A percentile compares a stretch with the other conserved stretches of the same genome.
Conservation (phyloP, 2,329 filamentous ascomycete species). For the Verruconis gallopava region DNA sequence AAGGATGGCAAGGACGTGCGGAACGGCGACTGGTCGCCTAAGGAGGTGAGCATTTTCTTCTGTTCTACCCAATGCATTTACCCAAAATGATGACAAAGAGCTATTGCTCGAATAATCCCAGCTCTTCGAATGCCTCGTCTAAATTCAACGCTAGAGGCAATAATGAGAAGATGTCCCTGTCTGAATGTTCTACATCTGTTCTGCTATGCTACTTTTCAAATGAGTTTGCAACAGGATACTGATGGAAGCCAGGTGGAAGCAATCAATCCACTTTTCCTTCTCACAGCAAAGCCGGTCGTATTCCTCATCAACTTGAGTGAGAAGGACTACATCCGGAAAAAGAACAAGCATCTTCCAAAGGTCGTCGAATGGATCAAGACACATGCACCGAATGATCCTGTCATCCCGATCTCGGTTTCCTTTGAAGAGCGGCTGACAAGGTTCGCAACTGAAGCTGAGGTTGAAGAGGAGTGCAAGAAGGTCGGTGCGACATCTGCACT, state of each 20-base stretch:
- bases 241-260: slow-evolving; percentile 62
- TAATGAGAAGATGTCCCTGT: slow-evolving; percentile 73
- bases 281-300: slow-evolving; percentile 93
- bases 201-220: slow-evolving; percentile 7
- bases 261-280: slow-evolving; percentile 91
- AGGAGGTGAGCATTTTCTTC: slow-evolving; percentile 63
- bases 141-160: slow-evolving; percentile 60
- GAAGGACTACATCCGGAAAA: slow-evolving; percentile 93
- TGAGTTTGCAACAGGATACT: background rate
- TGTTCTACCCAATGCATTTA: no score
- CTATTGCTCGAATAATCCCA: slow-evolving; percentile 93
- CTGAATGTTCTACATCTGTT: slow-evolving; percentile 38
- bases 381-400: slow-evolving; percentile 72
- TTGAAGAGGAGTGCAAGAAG: slow-evolving; percentile 75
- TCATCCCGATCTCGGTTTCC: slow-evolving; percentile 84
- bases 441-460: slow-evolving; percentile 65
- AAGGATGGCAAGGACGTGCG: slow-evolving; percentile 87
- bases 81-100: slow-evolving; percentile 99
- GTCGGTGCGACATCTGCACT: slow-evolving; percentile 77
- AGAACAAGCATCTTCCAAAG: slow-evolving; percentile 97
- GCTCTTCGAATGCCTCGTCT: slow-evolving; percentile 92
- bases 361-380: slow-evolving; percentile 93
- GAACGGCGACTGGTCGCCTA: slow-evolving; percentile 77
- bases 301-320: slow-evolving; percentile 96
- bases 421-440: slow-evolving; percentile 85